A percentile compares a stretch with the other conserved stretches of the same genome.
Evolutionary conservation across 2,329 filamentous ascomycete species (phyloP).

Genomic region (Aspergillus sp.): DNA sequence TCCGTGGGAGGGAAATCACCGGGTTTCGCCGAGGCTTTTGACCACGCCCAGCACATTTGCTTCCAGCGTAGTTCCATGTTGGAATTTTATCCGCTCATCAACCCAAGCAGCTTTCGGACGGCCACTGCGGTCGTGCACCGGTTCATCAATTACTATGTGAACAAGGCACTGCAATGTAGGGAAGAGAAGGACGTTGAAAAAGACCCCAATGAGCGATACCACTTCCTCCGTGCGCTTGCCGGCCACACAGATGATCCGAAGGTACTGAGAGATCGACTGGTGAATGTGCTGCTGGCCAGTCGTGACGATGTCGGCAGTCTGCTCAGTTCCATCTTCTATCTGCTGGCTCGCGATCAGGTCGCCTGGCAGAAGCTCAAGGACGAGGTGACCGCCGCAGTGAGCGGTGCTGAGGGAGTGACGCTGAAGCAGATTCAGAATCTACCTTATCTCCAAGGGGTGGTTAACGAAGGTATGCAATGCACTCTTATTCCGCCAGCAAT

Average conservation of each 20-base stretch:
- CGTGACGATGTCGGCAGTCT: constrained; percentile 50
- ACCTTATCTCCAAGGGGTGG: constrained; percentile 31
- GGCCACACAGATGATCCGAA: constrained; percentile 42
- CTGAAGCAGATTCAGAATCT: constrained; percentile 40
- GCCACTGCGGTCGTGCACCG: constrained; percentile 8
- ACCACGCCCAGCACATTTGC: constrained; percentile 27
- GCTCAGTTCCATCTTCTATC: constrained; percentile 33
- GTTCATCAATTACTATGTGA: constrained; percentile 17
- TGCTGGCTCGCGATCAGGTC: constrained; percentile 14
- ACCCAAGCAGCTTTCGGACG: constrained; percentile 12
- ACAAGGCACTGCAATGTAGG: background rate
- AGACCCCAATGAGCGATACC: constrained; percentile 22
- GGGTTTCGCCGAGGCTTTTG: constrained; percentile 31
- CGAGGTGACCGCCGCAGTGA: constrained; percentile 12
- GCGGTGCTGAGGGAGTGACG: constrained; percentile 34
- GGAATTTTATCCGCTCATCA: constrained; percentile 14
- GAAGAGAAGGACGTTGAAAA: background rate
- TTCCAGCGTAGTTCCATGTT: constrained; percentile 19
- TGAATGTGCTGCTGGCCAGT: constrained; percentile 50
- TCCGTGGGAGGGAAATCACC: constrained; percentile 35
- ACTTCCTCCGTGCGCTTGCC: constrained; percentile 48
- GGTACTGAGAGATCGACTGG: constrained; percentile 44
- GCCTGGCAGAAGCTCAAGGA: constrained; percentile 12
- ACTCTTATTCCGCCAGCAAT: too few species aligned
- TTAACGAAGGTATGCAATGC: constrained; percentile 24